These are phyloP conservation scores for Hypoxylon sp. DNA, from an alignment of 2,329 filamentous ascomycete species.

Conservation along the genomic window DNA sequence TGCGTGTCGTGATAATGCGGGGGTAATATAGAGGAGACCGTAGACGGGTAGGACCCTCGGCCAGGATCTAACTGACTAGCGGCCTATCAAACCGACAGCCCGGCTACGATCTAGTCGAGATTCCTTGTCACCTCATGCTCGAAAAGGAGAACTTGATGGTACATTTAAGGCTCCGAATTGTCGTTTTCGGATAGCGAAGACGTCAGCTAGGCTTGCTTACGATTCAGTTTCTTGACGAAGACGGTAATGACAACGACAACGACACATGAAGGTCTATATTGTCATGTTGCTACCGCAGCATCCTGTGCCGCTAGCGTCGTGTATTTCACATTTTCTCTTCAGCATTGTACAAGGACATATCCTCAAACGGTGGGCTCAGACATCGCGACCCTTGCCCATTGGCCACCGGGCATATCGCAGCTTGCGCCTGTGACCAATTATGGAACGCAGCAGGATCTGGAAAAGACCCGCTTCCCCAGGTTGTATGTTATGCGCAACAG, in stretches of 20 bases:
- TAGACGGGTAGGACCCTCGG: slow-evolving; percentile 24
- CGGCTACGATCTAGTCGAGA: slow-evolving; percentile 31
- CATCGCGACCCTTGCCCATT: slow-evolving; percentile 9
- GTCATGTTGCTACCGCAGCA: background rate
- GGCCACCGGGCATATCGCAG: slow-evolving; percentile 2
- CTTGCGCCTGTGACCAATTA: slow-evolving; percentile 1
- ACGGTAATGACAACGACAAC: slow-evolving; percentile 2
- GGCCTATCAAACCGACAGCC: slow-evolving; percentile 44
- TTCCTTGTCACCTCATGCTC: slow-evolving; percentile 42
- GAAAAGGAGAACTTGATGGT: slow-evolving; percentile 39
- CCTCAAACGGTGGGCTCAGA: background rate
- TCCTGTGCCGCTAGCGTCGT: slow-evolving; percentile 2
- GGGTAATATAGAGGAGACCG: slow-evolving; percentile 37
- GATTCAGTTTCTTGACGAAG: slow-evolving; percentile 3
- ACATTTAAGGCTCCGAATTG: slow-evolving; percentile 36
- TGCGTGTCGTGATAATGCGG: slow-evolving; percentile 41
- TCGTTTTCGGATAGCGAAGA: slow-evolving; percentile 29
- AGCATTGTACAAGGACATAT: slow-evolving; percentile 3
- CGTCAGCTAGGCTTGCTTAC: slow-evolving; percentile 17
- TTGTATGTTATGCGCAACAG: slow-evolving; percentile 25
- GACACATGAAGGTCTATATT: slow-evolving; percentile 8
- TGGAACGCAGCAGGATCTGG: slow-evolving; percentile 15
- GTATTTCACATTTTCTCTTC: background rate
- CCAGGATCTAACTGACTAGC: slow-evolving; percentile 36
- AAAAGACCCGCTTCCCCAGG: slow-evolving; percentile 26